These are phyloP conservation scores for Prunus padus DNA, from an alignment of 306 rosid genomes.

Conservation along the genomic window DNA sequence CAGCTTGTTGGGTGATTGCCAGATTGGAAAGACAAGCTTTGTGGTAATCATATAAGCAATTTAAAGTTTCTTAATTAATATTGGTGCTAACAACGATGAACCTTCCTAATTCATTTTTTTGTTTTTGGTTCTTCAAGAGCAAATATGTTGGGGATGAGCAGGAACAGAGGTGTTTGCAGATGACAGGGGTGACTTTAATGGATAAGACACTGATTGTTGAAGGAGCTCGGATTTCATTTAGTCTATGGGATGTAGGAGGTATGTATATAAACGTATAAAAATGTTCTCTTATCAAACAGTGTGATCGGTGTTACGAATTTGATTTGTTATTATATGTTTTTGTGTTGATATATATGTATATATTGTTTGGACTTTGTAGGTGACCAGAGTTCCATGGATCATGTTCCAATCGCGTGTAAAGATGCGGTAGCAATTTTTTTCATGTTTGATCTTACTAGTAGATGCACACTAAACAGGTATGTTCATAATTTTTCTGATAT, in stretches of 20 bases:
- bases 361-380: conserved; percentile 36
- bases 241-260: conserved; percentile 96
- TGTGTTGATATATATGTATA: background rate
- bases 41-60: conserved; percentile 38
- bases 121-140: conserved; percentile 36
- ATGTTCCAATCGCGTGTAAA: conserved; percentile 92
- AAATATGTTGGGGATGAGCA: conserved; percentile 91
- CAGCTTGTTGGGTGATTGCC: conserved; percentile 88
- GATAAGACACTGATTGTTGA: conserved; percentile 69
- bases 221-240: conserved; percentile 77
- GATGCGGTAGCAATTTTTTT: conserved; percentile 91
- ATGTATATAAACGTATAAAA: background rate
- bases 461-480: conserved; percentile 76
- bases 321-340: conserved; percentile 6
- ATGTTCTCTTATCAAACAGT: background rate
- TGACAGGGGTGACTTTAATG: conserved; percentile 86
- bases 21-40: conserved; percentile 93
- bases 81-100: background rate
- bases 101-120: background rate
- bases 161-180: conserved; percentile 59
- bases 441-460: conserved; percentile 95
- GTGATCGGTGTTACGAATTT: background rate
- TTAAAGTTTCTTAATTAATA: background rate
- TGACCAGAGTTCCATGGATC: conserved; percentile 54
- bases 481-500: background rate